Base-by-base conservation (phyloP, 2,329 filamentous ascomycete genomes). In the Phoma sp. region DNA sequence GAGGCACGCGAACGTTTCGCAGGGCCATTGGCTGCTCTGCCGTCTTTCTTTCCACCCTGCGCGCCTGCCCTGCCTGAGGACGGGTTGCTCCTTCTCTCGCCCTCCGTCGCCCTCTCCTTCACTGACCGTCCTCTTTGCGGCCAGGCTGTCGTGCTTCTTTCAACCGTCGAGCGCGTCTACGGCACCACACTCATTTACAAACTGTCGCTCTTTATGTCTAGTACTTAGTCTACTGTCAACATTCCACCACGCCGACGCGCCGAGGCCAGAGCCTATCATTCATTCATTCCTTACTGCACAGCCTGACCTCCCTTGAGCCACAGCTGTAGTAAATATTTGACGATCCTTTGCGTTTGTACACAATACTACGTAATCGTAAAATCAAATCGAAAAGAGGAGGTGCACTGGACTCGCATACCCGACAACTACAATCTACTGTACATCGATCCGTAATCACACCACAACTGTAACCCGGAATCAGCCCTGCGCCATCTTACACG, bases 121-220 rank as follows among this genome's bases (percentile, higher is more conserved):
- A 57, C 56, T 55, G 63, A 60, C 46, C 37, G 52, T 42, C 47
- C 46, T 54, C 49, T 62, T 27, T 66, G 67, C 71, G 70, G 68
- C 71, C 72, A 60, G 71, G 72, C 70, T 70, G 72, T 74, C 69
- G 72, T 72, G 69, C 68, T 68, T 63, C 70, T 69, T 73, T 75
- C 70, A 58, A 72, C 69, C 65, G 69, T 67, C 64, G 62, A 72
- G 61, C 65, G 63, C 71, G 64, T 62, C 68, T 68, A 61, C 69
- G 64, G 69, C 68, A 60, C 53, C 66, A 65, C 72, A 64, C 67
- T 74, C 70, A 57, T 72, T 73, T 65, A 59, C 37, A 47, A 53
- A 57, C 48, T 64, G 66, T 64, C 68, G 59, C 67, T 73, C 47
- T 70, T 70, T 69, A 58, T 70, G 62, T 65, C 57, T 64, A 68